These are phyloP conservation scores for Lathyrus tuberosus DNA, from an alignment of 306 rosid species.

Conservation along the genomic window DNA sequence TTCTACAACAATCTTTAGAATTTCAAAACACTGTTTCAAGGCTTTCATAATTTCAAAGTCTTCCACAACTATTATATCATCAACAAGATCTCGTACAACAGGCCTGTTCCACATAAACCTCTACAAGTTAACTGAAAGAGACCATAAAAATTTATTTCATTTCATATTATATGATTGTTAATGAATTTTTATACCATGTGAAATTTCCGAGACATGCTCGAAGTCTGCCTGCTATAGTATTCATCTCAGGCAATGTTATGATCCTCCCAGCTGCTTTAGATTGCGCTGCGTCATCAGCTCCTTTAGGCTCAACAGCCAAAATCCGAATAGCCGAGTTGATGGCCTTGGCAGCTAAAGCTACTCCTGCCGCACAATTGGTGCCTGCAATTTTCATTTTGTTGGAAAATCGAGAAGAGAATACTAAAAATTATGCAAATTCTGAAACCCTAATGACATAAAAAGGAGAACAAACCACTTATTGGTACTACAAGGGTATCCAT, in stretches of 20 bases:
- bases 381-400: conserved; percentile 56
- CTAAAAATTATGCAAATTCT: conserved; percentile 9
- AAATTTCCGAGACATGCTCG: conserved; percentile 80
- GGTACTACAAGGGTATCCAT: conserved; percentile 76
- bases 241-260: conserved; percentile 69
- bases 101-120: conserved; percentile 66
- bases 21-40: conserved; percentile 77
- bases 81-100: conserved; percentile 80
- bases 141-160: conserved; percentile 17
- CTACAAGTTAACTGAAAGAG: too few relatives aligned
- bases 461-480: conserved; percentile 83
- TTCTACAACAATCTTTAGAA: conserved; percentile 80
- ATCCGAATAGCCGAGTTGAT: conserved; percentile 72
- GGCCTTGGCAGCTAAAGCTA: conserved; percentile 90
- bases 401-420: conserved; percentile 14
- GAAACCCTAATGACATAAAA: too few relatives aligned
- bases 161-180: conserved; percentile 24
- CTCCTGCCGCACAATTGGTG: conserved; percentile 89
- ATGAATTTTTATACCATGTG: too few relatives aligned
- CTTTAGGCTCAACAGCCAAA: conserved; percentile 87
- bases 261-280: conserved; percentile 88
- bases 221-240: conserved; percentile 91
- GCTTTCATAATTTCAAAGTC: conserved; percentile 81
- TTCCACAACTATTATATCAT: conserved; percentile 70
- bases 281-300: conserved; percentile 87